Base-by-base conservation (phyloP, 2,329 filamentous ascomycete genomes). In the Cryphonectria japonica region DNA sequence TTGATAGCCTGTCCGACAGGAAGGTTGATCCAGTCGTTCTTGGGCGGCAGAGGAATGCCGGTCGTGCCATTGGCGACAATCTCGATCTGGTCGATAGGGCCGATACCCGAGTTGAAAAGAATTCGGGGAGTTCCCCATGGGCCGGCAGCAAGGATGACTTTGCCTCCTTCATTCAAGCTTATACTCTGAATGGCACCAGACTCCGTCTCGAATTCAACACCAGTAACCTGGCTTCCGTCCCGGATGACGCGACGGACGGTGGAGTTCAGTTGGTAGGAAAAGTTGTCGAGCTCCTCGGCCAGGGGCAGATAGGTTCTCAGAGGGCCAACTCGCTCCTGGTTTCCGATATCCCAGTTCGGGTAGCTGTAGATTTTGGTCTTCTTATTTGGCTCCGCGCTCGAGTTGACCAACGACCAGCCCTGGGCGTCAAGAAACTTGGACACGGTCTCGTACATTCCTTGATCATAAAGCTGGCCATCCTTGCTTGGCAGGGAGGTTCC, bases 401-500 rank as follows among this genome's bases (percentile, higher is more conserved):
- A 73, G 43, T 75, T 70, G 22, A 75, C 73, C 6, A 63, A 60
- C 19, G 54, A 73, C 70, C 73, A 75, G 19, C 74, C 73, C n/a
- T 75, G 66, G 2, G 59, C 43, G 14, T 67, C 50, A 1, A 75
- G 70, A 66, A 70, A 75, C 29, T 54, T 54, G 32, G 70, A 73
- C 14, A 75, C 59, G 39, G 73, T 70, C 5, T 70, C 37, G 59
- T 68, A 73, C 4, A 69, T 70, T 14, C 59, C 67, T 29, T 72
- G 68, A 32, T 75, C 68, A 59, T 75, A 75, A 32, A 60, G 67
- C 69, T 71, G 59, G 11, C 77, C 77, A 37, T 79, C 78, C 3
- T 68, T 67, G 0, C 77, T 78, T 11, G 78, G 75, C 61, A 70
- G 54, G 1, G 74, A 75, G 37, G 77, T 78, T 16, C 76, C 76